Evolutionary conservation across 2,329 filamentous ascomycete species (phyloP).

Genomic region (Colletotrichum musae): DNA sequence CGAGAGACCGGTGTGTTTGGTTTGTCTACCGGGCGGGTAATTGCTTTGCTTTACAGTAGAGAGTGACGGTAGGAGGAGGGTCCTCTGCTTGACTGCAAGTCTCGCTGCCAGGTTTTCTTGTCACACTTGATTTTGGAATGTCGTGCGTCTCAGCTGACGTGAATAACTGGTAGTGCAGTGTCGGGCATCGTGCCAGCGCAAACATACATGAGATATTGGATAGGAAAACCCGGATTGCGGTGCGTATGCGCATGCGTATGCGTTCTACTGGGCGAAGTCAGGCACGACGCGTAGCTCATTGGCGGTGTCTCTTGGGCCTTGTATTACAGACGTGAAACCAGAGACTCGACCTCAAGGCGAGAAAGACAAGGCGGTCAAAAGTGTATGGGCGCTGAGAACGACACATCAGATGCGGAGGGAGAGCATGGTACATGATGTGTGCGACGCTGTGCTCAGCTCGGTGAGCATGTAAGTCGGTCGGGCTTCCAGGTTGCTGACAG

Average conservation of each 20-base stretch:
- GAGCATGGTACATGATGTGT: neutral
- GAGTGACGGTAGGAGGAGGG: neutral
- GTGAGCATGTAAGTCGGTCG: constrained; percentile 18
- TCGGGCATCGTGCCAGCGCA: constrained; percentile 23
- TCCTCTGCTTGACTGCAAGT: no score
- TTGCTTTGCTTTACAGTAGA: neutral
- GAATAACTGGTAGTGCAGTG: neutral
- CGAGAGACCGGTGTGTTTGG: neutral
- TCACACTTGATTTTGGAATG: constrained; percentile 5
- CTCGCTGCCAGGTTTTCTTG: neutral
- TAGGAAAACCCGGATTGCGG: constrained; percentile 4
- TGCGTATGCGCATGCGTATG: neutral
- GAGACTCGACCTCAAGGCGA: neutral
- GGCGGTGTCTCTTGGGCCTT: constrained; percentile 29
- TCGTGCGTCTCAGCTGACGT: constrained; percentile 18
- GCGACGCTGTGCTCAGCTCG: constrained; percentile 4
- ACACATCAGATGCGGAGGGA: constrained; percentile 15
- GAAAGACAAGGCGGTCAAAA: neutral
- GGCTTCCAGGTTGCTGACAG: neutral
- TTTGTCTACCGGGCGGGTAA: neutral
- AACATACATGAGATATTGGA: constrained; percentile 1
- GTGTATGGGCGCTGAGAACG: neutral
- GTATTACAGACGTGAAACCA: constrained; percentile 7
- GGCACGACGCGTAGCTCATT: constrained; percentile 21
- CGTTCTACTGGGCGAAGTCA: neutral